phyloP scores from a whole-genome alignment of 225 moss, liverwort and hornwort species.

The Bryoerythrophyllum caledonicum region DNA sequence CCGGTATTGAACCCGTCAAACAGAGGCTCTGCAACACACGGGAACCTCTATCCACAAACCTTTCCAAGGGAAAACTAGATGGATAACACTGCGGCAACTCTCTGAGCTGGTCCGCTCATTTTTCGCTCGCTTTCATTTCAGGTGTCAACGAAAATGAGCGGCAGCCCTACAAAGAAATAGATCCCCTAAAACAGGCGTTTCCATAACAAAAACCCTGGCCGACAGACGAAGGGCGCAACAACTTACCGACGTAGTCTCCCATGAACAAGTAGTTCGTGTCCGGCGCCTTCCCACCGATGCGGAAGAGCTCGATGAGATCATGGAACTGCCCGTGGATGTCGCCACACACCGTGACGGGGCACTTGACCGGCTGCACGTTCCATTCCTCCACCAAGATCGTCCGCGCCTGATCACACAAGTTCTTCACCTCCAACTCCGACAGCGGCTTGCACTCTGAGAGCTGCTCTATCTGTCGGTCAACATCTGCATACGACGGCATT shows the following conservation, averaged over 20 bases:
- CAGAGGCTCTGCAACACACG: background rate
- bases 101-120: constrained; percentile 1
- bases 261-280: constrained; percentile 75
- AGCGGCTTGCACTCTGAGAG: constrained; percentile 74
- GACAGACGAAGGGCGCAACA: background rate
- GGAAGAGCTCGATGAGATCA: constrained; percentile 75
- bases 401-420: constrained; percentile 70
- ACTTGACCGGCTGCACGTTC: constrained; percentile 76
- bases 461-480: constrained; percentile 82
- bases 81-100: background rate
- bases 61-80: background rate
- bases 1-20: background rate
- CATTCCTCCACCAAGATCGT: constrained; percentile 74
- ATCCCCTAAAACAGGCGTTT: background rate
- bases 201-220: background rate
- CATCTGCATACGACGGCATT: constrained; percentile 84
- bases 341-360: constrained; percentile 69
- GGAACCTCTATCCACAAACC: background rate
- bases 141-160: background rate
- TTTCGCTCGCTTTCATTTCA: background rate
- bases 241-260: constrained; percentile 66
- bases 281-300: constrained; percentile 75
- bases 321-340: constrained; percentile 79
- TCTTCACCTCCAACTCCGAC: constrained; percentile 69
- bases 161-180: background rate